phyloP scores from a whole-genome alignment of 352 stramenopile genomes.

The Aphanomyces euteiches region DNA sequence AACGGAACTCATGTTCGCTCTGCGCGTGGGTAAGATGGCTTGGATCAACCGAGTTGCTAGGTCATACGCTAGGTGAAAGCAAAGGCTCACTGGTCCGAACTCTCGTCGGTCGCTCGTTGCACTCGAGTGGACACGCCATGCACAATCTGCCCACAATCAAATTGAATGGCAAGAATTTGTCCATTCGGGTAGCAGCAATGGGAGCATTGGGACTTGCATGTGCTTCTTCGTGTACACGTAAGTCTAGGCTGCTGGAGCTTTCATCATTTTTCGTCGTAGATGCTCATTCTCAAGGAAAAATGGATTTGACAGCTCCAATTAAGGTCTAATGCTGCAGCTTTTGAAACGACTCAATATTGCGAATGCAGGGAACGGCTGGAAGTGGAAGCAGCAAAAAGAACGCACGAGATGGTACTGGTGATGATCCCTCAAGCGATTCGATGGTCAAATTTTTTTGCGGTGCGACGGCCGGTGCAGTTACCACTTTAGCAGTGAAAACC shows the following conservation, averaged over 20 bases:
- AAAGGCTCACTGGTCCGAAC: background rate
- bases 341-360: background rate
- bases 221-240: background rate
- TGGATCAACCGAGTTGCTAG: too few relatives aligned
- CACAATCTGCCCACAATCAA: conserved; percentile 2
- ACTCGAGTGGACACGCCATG: background rate
- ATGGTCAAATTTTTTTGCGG: background rate
- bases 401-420: background rate
- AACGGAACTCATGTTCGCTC: too few relatives aligned
- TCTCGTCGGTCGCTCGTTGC: background rate
- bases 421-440: background rate
- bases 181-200: background rate
- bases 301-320: too few relatives aligned
- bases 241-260: background rate
- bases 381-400: background rate
- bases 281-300: background rate
- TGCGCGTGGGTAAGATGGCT: too few relatives aligned
- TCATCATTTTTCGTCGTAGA: background rate
- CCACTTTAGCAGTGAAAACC: background rate
- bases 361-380: background rate
- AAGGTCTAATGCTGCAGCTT: too few relatives aligned
- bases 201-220: background rate
- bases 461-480: background rate
- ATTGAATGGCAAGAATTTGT: background rate
- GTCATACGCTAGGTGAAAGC: background rate